phyloP scores from a whole-genome alignment of 148 eudicot species.

The Pouteria glomerata region DNA sequence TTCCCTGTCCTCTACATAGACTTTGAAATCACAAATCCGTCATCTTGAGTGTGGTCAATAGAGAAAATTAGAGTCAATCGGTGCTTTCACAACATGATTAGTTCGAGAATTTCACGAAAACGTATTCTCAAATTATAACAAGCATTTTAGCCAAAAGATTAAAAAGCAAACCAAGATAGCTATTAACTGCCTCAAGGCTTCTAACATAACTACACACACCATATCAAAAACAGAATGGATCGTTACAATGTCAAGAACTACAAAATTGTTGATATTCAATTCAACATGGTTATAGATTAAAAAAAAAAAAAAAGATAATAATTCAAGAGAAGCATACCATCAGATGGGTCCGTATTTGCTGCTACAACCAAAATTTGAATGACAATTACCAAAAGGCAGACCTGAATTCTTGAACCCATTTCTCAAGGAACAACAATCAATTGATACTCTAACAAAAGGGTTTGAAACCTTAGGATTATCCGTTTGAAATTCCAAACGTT shows the following conservation, averaged over 20 bases:
- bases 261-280: no score
- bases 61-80: neutral
- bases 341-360: constrained; percentile 19
- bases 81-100: neutral
- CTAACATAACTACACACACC: neutral
- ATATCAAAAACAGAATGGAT: no score
- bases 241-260: no score
- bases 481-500: neutral
- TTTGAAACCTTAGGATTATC: neutral
- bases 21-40: neutral
- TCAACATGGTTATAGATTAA: no score
- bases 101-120: neutral
- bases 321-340: constrained; percentile 16
- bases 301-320: neutral
- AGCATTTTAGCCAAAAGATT: neutral
- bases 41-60: neutral
- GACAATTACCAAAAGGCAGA: constrained; percentile 26
- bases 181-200: neutral
- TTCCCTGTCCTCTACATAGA: neutral
- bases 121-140: neutral
- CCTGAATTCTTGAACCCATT: no score
- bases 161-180: neutral
- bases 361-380: constrained; percentile 23
- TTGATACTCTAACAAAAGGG: neutral
- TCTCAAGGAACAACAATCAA: constrained; percentile 15